Percentiles rank a stretch among this genome's conserved stretches.
Conservation (phyloP, 345 rosid species). For the Camelina laxa region DNA sequence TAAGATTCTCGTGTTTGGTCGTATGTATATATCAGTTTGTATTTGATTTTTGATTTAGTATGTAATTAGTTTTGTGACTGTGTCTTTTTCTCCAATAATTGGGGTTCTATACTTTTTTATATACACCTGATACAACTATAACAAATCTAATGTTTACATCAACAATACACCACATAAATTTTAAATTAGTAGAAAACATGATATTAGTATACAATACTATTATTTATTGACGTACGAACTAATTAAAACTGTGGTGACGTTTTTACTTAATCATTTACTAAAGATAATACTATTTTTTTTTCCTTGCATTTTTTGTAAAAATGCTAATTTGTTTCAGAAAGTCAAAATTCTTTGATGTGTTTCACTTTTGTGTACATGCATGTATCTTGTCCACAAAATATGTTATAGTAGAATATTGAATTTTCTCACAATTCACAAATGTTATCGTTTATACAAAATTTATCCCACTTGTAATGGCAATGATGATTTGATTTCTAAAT, state of each 20-base stretch:
- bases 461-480: slow-evolving; percentile 20
- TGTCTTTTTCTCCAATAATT: slow-evolving; percentile 34
- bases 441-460: neutral
- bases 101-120: neutral
- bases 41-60: slow-evolving; percentile 10
- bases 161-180: neutral
- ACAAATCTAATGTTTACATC: neutral
- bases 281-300: neutral
- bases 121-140: neutral
- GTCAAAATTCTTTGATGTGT: neutral
- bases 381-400: neutral
- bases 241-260: slow-evolving; percentile 33
- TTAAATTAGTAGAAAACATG: neutral
- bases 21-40: slow-evolving; percentile 23
- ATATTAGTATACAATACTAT: too few relatives aligned
- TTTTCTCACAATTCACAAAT: neutral
- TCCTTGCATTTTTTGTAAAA: too few relatives aligned
- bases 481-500: slow-evolving; percentile 1
- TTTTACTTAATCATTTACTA: slow-evolving; percentile 10
- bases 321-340: neutral
- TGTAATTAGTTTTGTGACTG: neutral
- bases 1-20: slow-evolving; percentile 19
- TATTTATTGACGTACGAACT: neutral
- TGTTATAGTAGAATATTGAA: neutral
- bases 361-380: neutral